Evolutionary conservation across 1,139 yeast genomes (phyloP).

Genomic region (Debaryomycetaceae sp.): DNA sequence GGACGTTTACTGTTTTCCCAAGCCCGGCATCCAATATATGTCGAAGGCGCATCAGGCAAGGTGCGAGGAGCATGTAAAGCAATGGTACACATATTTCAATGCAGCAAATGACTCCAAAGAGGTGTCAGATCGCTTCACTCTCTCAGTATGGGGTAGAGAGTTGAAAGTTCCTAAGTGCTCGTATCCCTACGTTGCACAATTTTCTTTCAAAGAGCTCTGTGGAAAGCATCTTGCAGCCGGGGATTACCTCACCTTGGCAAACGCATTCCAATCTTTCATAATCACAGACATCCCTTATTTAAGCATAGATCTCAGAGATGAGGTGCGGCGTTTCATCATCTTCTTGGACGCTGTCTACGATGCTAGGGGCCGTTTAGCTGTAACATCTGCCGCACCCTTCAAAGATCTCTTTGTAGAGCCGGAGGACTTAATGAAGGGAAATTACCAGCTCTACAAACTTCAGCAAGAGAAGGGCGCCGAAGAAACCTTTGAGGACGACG

Average conservation of each 20-base stretch:
- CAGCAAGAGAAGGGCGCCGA: slow-evolving; percentile 34
- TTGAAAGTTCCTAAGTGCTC: slow-evolving; percentile 71
- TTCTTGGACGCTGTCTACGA: slow-evolving; percentile 95
- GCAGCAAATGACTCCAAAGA: slow-evolving; percentile 46
- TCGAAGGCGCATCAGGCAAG: slow-evolving; percentile 51
- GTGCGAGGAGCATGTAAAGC: slow-evolving; percentile 60
- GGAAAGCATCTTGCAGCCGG: slow-evolving; percentile 93
- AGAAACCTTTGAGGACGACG: slow-evolving; percentile 52
- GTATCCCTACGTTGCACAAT: slow-evolving; percentile 82
- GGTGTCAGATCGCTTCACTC: slow-evolving; percentile 28
- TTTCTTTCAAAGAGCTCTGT: slow-evolving; percentile 80
- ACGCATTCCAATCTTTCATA: slow-evolving; percentile 71
- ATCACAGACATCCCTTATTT: slow-evolving; percentile 89
- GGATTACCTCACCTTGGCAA: slow-evolving; percentile 82
- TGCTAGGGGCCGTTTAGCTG: slow-evolving; percentile 80
- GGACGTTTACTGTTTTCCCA: slow-evolving; percentile 76
- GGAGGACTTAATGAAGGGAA: slow-evolving; percentile 55
- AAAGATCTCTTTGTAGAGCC: slow-evolving; percentile 84
- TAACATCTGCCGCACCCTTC: slow-evolving; percentile 84
- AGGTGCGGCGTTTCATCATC: slow-evolving; percentile 86
- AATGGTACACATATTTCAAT: slow-evolving; percentile 77
- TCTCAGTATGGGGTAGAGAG: slow-evolving; percentile 86
- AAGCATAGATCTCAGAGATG: slow-evolving; percentile 73
- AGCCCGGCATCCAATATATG: slow-evolving; percentile 54
- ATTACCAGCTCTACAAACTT: slow-evolving; percentile 45